A percentile compares a stretch with the other conserved stretches of the same genome.
These are phyloP conservation scores for Globisporangium echinulatum DNA, from an alignment of 352 stramenopile genomes.

Conservation along the genomic window DNA sequence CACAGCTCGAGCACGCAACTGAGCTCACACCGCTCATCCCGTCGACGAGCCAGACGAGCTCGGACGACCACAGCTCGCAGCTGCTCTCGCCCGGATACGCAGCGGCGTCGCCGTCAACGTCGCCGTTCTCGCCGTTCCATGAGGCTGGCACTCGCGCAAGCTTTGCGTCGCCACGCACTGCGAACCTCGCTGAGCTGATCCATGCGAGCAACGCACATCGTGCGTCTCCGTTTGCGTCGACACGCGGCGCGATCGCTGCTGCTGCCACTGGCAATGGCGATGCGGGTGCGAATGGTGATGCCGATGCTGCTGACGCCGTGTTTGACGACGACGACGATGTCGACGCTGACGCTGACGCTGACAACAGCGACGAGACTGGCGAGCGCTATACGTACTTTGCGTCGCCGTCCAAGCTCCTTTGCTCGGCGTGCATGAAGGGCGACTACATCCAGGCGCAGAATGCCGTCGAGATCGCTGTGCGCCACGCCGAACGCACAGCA, in stretches of 20 bases:
- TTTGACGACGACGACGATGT: slow-evolving; percentile 8
- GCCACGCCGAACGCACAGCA: slow-evolving; percentile 15
- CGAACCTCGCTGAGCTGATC: slow-evolving; percentile 6
- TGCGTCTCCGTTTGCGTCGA: neutral
- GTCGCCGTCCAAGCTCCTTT: slow-evolving; percentile 55
- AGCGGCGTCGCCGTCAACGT: slow-evolving; percentile 19
- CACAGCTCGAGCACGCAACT: slow-evolving; percentile 14
- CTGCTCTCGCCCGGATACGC: slow-evolving; percentile 43
- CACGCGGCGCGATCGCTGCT: too few species aligned
- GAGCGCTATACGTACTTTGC: slow-evolving; percentile 44
- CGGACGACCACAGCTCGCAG: slow-evolving; percentile 8
- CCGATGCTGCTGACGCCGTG: neutral
- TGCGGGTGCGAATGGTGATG: too few species aligned
- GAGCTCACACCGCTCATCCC: slow-evolving; percentile 60
- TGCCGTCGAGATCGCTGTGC: slow-evolving; percentile 52
- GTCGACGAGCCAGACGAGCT: slow-evolving; percentile 14
- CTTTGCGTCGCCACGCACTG: slow-evolving; percentile 5
- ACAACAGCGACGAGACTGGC: slow-evolving; percentile 13
- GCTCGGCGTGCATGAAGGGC: slow-evolving; percentile 66
- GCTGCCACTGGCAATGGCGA: too few species aligned
- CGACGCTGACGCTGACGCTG: slow-evolving; percentile 12
- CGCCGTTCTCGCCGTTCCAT: slow-evolving; percentile 25
- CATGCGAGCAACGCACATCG: neutral
- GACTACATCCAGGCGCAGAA: slow-evolving; percentile 68
- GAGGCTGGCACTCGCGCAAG: slow-evolving; percentile 1